Conservation (phyloP, 2,329 filamentous ascomycete species). For the Metarhizium album region DNA sequence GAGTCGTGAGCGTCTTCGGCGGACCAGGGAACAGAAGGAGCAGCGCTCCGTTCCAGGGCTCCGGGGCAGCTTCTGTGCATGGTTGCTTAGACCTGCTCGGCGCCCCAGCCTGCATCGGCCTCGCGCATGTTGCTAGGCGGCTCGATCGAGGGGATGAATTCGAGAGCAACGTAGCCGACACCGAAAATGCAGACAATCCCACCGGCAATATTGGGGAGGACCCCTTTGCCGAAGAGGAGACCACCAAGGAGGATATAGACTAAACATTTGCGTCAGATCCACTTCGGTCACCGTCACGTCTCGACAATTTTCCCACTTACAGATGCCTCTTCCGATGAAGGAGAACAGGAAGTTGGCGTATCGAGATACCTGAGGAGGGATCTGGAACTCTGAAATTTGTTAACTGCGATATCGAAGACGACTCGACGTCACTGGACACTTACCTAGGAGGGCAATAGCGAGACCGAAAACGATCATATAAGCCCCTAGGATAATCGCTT, state of each 20-base stretch:
- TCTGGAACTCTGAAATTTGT: constrained; percentile 65
- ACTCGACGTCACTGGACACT: constrained; percentile 4
- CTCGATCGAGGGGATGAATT: constrained; percentile 70
- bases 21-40: not conserved
- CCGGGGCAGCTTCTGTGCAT: not conserved
- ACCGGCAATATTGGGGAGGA: constrained; percentile 65
- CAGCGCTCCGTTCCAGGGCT: not conserved
- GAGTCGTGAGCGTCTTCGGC: not conserved
- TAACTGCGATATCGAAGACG: constrained; percentile 8
- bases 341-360: constrained; percentile 98
- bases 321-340: constrained; percentile 88
- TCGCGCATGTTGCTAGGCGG: constrained; percentile 75
- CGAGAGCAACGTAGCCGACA: constrained; percentile 63
- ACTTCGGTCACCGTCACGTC: not conserved
- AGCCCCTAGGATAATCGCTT: constrained; percentile 60
- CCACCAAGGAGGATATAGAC: constrained; percentile 95
- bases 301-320: constrained; percentile 45
- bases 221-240: constrained; percentile 60
- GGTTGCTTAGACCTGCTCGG: constrained; percentile 56
- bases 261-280: constrained; percentile 23
- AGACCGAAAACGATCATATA: constrained; percentile 91
- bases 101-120: constrained; percentile 62
- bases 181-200: constrained; percentile 68
- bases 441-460: constrained; percentile 57
- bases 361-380: constrained; percentile 81